These are phyloP conservation scores for Carex scoparia DNA, from an alignment of 176 grass and related monocot genomes.

Conservation along the genomic window DNA sequence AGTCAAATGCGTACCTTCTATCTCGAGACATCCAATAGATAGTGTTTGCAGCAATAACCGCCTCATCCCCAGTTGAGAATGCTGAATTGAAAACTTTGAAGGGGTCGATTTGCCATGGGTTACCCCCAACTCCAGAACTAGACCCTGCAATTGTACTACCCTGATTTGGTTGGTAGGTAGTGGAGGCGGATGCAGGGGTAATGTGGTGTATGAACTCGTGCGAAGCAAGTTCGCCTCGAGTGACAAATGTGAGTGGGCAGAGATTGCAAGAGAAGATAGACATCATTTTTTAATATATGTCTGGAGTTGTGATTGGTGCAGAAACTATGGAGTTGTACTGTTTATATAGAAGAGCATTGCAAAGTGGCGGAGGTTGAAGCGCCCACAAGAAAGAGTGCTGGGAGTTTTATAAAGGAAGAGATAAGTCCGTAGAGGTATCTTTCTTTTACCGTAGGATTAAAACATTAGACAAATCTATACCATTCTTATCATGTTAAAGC, in stretches of 20 bases:
- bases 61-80: neutral
- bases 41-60: constrained; percentile 10
- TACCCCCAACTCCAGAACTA: neutral
- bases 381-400: constrained; percentile 5
- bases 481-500: constrained; percentile 11
- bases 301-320: neutral
- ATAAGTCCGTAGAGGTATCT: neutral
- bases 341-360: neutral
- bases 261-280: neutral
- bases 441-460: neutral
- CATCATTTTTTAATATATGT: neutral
- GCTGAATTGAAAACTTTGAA: neutral
- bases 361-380: neutral
- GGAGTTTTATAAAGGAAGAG: constrained; percentile 2
- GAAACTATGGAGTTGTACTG: neutral
- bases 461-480: constrained; percentile 9
- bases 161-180: constrained; percentile 30
- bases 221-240: constrained; percentile 8
- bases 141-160: constrained; percentile 24
- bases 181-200: neutral
- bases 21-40: neutral
- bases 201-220: constrained; percentile 19
- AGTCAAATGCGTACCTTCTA: neutral
- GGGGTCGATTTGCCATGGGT: neutral
- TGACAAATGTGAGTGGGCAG: neutral